Base-by-base conservation (phyloP, 2,329 filamentous ascomycete genomes). In the Biscogniauxia mediterranea region DNA sequence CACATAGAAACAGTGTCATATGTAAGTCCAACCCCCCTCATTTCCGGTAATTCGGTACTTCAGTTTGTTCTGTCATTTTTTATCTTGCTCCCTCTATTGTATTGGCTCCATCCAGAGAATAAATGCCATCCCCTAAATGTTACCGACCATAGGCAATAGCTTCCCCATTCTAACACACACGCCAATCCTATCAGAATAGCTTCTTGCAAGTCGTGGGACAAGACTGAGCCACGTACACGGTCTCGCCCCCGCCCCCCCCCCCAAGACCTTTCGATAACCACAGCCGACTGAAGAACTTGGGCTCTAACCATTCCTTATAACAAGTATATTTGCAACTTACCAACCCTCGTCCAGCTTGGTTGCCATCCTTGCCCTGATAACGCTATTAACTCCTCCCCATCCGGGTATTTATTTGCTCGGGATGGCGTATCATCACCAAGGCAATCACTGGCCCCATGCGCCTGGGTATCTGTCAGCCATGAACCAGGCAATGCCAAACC, bases 371-470 rank as follows among this genome's bases (percentile, higher is more conserved):
- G 23, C 23, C 20, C 4, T 5, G 5, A 13, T 8, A 51, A 51
- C 7, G n/a, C 20, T 17, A 52, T 8, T 15, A 23, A 26, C 15
- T 46, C 5, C 4, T 46, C 13, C 38, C 38, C 38, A 46, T 6
- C 38, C 13, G 38, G 6, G 38, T 46, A 46, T 5, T n/a, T 17
- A 6, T 52, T 17, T 46, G 62, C 15, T n/a, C 38, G 58, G 60
- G 42, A 72, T 72, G 70, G 70, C 70, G 42, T 72, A 71, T 49
- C 69, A 69, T 52, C 68, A 68, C 54, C 65, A 64, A 20, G 61
- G 62, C 56, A 58, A 62, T 52, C 64, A 69, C 52, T 72, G 70
- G 70, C 60, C 66, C 19, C 68, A 66, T 26, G 66, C 64, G 19
- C 58, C 66, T 59, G 60, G 68, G 57, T 72, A 71, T 61, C 64